phyloP scores from a whole-genome alignment of 2,329 filamentous ascomycete genomes.

The Stenocarpella maydis region DNA sequence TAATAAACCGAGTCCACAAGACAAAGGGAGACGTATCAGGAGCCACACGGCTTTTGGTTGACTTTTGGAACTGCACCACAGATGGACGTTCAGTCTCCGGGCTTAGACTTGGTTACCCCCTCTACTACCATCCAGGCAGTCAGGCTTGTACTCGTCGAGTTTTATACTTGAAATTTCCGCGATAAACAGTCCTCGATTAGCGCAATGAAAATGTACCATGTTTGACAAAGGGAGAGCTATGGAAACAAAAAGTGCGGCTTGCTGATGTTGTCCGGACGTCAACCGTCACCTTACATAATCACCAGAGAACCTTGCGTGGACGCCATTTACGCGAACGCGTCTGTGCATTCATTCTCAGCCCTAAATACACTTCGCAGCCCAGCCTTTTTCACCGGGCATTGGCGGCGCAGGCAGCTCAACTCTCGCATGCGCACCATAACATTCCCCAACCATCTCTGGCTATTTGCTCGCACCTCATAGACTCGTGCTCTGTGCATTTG shows the following conservation, averaged over 20 bases:
- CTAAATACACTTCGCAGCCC: constrained; percentile 14
- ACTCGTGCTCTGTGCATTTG: background rate
- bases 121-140: background rate
- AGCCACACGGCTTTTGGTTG: background rate
- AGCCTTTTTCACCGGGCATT: background rate
- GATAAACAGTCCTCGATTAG: too few species aligned
- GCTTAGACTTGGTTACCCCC: background rate
- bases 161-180: background rate
- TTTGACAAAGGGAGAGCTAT: too few species aligned
- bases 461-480: background rate
- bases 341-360: constrained; percentile 21
- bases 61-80: background rate
- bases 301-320: background rate
- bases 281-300: constrained; percentile 18
- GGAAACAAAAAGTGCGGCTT: too few species aligned
- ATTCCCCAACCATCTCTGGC: background rate
- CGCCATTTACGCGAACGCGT: constrained; percentile 14
- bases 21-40: background rate
- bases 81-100: background rate
- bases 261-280: too few species aligned
- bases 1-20: background rate
- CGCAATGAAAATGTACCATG: too few species aligned
- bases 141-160: background rate
- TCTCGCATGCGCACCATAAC: background rate
- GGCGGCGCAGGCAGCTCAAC: background rate